Base-by-base conservation (phyloP, 768 basidiomycete genomes). In the Amanita rimosa region DNA sequence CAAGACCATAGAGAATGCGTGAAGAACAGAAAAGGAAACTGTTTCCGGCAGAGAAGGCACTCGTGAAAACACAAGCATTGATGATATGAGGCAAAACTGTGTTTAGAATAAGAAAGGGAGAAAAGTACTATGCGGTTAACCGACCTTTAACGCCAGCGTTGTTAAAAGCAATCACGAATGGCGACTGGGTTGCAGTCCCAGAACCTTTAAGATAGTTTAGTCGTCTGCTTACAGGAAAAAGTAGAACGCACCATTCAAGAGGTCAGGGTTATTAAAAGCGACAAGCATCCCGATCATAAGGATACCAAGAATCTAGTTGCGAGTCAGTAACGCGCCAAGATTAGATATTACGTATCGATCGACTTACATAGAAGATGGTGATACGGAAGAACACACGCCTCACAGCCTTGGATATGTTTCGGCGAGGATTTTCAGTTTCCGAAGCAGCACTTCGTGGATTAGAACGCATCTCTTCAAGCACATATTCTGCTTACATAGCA, bases 101-200 rank as follows among this genome's bases (percentile, higher is more conserved):
- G 33, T 6, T 31, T 10, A 27, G 17, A 14, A 33, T 19, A n/a
- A 29, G 27, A 2, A 6, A 22, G 36, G 16, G 21, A 31, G 13
- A 21, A 7, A 29, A 21, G 29, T 35, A 21, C 33, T 6, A 34
- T 40, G 26, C 17, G 6, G 31, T 29, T 40, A 33, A 33, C 55
- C 5, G 36, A 74, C 74, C 78, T 67, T 76, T 79, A 59, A 89
- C 76, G 9, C 87, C 84, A 0, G 85, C 82, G 35, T 74, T 71
- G 39, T 66, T 73, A 54, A 92, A 80, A 16, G 87, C 89, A 53
- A 92, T 83, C 48, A 92, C 89, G 64, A 87, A 94, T 2, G 90
- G 90, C 3, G 86, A 89, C 46, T 81, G 62, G 0, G 82, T 78
- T n/a, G 87, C 88, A 39, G 75, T 85, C 44, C 78, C 77, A 22